phyloP scores from a whole-genome alignment of 169 alveolate genomes.

The Plasmodium billcollinsi region DNA sequence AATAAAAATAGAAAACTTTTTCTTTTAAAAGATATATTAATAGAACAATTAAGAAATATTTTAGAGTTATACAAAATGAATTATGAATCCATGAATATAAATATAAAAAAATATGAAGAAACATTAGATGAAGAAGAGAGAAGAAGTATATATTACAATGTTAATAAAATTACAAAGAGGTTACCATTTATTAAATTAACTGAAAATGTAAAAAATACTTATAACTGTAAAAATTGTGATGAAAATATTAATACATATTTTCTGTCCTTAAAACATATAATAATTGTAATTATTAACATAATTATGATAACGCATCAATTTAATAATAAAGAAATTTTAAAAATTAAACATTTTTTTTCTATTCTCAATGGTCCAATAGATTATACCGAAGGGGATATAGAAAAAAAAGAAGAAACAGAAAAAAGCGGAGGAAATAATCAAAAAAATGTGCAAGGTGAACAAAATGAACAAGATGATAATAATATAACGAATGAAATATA shows the following conservation, averaged over 20 bases:
- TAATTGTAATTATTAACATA: conserved; percentile 57
- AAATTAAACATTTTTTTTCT: conserved; percentile 61
- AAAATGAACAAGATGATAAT: background rate
- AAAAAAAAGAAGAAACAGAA: background rate
- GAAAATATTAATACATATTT: conserved; percentile 68
- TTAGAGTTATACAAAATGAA: conserved; percentile 56
- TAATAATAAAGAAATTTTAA: conserved; percentile 54
- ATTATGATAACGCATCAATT: conserved; percentile 64
- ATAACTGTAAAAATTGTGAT: conserved; percentile 69
- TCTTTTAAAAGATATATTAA: conserved; percentile 18
- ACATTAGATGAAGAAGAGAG: conserved; percentile 45
- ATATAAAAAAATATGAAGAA: conserved; percentile 68
- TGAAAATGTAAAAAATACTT: conserved; percentile 55
- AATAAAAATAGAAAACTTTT: background rate
- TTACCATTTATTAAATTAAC: conserved; percentile 61
- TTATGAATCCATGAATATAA: conserved; percentile 67
- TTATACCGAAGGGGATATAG: background rate
- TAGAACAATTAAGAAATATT: conserved; percentile 36
- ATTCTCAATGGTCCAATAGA: conserved; percentile 28
- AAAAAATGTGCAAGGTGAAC: background rate
- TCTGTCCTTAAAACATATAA: conserved; percentile 49
- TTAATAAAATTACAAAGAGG: conserved; percentile 34
- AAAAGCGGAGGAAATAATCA: background rate
- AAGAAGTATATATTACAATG: conserved; percentile 32
- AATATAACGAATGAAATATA: background rate